A percentile compares a stretch with the other conserved stretches of the same genome.
These are phyloP conservation scores for Pezizomycotina sp. DNA, from an alignment of 2,329 filamentous ascomycete genomes.

Conservation along the genomic window DNA sequence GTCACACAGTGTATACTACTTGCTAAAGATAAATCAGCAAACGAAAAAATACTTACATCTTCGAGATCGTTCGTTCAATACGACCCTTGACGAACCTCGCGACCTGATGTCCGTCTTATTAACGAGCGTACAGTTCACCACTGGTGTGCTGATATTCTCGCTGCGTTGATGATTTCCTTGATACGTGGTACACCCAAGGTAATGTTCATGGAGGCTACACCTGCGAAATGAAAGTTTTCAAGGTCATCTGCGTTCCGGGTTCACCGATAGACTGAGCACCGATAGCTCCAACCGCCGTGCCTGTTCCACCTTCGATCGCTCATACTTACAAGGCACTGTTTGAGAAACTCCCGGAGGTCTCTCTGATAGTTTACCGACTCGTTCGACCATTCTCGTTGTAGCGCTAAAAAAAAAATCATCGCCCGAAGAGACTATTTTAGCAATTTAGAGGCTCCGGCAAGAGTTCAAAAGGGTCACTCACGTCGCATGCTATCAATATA, in stretches of 20 bases:
- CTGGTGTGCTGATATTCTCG: slow-evolving; percentile 83
- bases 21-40: background rate
- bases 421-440: no score
- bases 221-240: slow-evolving; percentile 99
- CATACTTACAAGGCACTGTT: slow-evolving; percentile 78
- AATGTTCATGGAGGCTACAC: slow-evolving; percentile 98
- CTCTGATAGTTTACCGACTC: slow-evolving; percentile 68
- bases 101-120: slow-evolving; percentile 55
- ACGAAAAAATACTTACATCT: slow-evolving; percentile 38
- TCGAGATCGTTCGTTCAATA: slow-evolving; percentile 81
- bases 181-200: slow-evolving; percentile 98
- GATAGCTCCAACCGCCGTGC: slow-evolving; percentile 87
- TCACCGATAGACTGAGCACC: slow-evolving; percentile 97
- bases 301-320: slow-evolving; percentile 78
- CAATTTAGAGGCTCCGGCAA: no score
- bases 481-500: slow-evolving; percentile 7
- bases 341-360: slow-evolving; percentile 63
- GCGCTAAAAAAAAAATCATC: no score
- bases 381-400: slow-evolving; percentile 46
- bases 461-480: background rate
- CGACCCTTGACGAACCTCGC: slow-evolving; percentile 84
- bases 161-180: slow-evolving; percentile 99
- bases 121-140: slow-evolving; percentile 72
- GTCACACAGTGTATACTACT: no score
- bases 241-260: slow-evolving; percentile 94